These are phyloP conservation scores for Cytospora mali DNA, from an alignment of 2,329 filamentous ascomycete genomes.

Conservation along the genomic window DNA sequence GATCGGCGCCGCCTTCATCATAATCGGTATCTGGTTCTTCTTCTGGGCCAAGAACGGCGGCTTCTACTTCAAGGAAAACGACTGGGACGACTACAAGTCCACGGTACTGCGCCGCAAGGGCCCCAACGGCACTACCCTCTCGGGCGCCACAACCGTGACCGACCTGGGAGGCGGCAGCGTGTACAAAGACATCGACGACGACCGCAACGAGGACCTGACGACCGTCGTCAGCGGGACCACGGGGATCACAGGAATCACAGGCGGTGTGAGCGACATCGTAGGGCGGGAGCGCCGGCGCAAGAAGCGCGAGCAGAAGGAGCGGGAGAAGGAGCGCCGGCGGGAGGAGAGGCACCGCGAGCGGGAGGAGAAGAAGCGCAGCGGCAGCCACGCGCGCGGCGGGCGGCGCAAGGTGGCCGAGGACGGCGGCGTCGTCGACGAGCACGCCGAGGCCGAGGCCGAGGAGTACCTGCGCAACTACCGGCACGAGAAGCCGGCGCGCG, in stretches of 20 bases:
- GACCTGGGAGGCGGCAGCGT: constrained; percentile 86
- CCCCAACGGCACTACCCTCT: constrained; percentile 84
- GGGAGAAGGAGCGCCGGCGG: constrained; percentile 48
- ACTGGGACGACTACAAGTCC: constrained; percentile 99
- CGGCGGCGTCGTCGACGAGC: constrained; percentile 64
- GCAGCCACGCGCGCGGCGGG: constrained; percentile 35
- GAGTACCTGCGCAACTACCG: constrained; percentile 81
- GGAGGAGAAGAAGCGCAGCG: constrained; percentile 38
- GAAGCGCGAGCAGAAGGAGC: constrained; percentile 58
- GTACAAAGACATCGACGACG: constrained; percentile 69
- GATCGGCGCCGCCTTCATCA: constrained; percentile 75
- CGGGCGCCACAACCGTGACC: constrained; percentile 79
- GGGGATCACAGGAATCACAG: constrained; percentile 63
- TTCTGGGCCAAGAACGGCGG: constrained; percentile 97
- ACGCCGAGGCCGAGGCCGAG: constrained; percentile 64
- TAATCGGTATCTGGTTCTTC: constrained; percentile 92
- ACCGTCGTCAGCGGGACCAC: constrained; percentile 42
- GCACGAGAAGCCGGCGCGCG: constrained; percentile 80
- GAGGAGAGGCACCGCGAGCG: constrained; percentile 40
- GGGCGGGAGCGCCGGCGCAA: constrained; percentile 57
- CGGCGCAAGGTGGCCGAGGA: constrained; percentile 56
- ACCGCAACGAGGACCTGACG: constrained; percentile 43
- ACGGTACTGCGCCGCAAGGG: constrained; percentile 88
- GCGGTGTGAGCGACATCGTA: constrained; percentile 57
- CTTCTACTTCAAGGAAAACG: constrained; percentile 79